Percentiles rank a stretch among this genome's conserved stretches.
Conservation (phyloP, 2,329 filamentous ascomycete species). For the Mariannaea sp. region DNA sequence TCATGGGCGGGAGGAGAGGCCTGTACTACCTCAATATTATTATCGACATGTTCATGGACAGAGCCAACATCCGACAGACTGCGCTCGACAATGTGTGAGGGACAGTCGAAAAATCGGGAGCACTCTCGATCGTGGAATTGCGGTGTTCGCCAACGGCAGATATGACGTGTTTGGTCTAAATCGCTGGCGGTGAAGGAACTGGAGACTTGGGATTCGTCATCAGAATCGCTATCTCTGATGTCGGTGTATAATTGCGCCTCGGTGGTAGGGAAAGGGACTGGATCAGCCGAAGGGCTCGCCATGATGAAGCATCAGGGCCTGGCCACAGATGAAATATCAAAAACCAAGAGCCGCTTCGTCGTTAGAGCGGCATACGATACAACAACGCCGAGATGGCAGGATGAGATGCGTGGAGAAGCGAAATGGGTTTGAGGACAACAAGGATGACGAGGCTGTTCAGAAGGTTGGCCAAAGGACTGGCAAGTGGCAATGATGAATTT, state of each 20-base stretch:
- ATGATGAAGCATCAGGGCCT: conserved; percentile 34
- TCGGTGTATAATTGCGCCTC: conserved; percentile 22
- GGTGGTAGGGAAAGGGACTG: conserved; percentile 27
- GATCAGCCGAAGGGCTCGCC: conserved; percentile 33
- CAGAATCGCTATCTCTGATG: conserved; percentile 23
- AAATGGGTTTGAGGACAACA: neutral
- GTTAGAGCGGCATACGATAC: conserved; percentile 23
- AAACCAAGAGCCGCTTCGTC: conserved; percentile 14
- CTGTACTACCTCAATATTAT: conserved; percentile 12
- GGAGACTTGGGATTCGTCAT: conserved; percentile 35
- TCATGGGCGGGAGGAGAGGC: conserved; percentile 4
- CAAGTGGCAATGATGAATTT: conserved; percentile 19
- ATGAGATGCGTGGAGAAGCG: neutral
- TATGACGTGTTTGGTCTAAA: conserved; percentile 13
- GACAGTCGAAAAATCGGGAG: conserved; percentile 54
- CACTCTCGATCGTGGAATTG: conserved; percentile 51
- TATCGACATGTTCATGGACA: conserved; percentile 33
- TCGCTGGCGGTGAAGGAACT: conserved; percentile 49
- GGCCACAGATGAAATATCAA: conserved; percentile 13
- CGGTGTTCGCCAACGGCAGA: conserved; percentile 47
- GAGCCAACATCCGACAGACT: conserved; percentile 36
- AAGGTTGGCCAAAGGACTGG: neutral
- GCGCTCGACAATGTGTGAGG: conserved; percentile 51
- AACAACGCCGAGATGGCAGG: neutral
- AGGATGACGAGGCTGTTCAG: neutral